Base-by-base conservation (phyloP, 225 moss, liverwort and hornwort species). In the Sphagnum tenellum region DNA sequence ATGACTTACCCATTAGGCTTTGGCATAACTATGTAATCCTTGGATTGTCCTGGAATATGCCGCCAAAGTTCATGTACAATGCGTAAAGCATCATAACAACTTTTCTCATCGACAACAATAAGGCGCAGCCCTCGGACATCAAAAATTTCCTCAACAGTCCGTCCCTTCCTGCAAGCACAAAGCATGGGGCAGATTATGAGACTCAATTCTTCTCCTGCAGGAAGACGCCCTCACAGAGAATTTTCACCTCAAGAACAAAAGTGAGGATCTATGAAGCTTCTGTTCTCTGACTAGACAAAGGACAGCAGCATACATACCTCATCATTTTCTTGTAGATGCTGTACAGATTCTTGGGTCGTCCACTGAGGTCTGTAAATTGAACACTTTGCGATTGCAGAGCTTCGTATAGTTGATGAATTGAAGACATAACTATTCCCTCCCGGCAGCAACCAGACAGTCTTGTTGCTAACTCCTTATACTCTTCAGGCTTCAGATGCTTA, bases 281-380 rank as follows among this genome's bases (percentile, higher is more conserved):
- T 45, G 7, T 62, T 3, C n/a, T 4, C 10, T 46, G 50, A 8
- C 11, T 4, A 14, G 0, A 64, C 44, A 5, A 5, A 9, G 55
- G n/a, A n/a, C 9, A 56, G n/a, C 50, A 65, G 5, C 12, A n/a
- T 2, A 66, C 83, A 75, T 68, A 94, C 94, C 86, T 88, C 44
- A 75, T 72, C 94, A 94, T 90, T 72, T 94, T 94, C 57, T 77
- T 85, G 74, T 87, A 87, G 12, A 94, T 83, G 51, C 89, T 94
- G 83, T 94, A 94, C 73, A 94, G 61, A 58, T 90, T 94, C 70
- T 94, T 94, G 3, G 94, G 94, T 55, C 94, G 76, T 47, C 94
- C 90, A 70, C 85, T 79, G 29, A 94, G 68, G 55, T 94, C 94
- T 7, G 78, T 74, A 45, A 85, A 90, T 59, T 87, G 66, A 7